phyloP scores from a whole-genome alignment of 345 rosid species.

The Psidium friedrichsthalianum region DNA sequence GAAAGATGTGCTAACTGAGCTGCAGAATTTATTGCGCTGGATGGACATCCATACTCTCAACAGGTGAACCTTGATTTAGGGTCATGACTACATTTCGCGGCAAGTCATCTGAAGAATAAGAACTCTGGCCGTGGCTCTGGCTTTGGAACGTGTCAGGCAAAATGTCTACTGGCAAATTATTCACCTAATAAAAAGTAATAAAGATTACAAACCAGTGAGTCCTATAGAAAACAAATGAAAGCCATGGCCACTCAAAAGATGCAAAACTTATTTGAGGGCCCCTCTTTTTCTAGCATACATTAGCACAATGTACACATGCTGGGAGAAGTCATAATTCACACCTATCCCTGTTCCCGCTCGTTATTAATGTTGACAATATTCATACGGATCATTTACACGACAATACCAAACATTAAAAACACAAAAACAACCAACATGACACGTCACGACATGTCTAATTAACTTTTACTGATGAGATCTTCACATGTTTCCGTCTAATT shows the following conservation, averaged over 20 bases:
- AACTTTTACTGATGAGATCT: accelerated
- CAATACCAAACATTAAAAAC: neutral
- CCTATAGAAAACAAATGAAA: neutral
- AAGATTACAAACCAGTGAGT: neutral
- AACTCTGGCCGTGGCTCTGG: conserved; percentile 60
- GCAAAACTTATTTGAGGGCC: neutral
- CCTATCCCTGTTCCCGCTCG: accelerated
- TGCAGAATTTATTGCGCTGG: conserved; percentile 58
- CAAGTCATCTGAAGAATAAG: conserved; percentile 63
- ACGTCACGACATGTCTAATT: neutral
- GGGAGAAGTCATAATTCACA: accelerated
- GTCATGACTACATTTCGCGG: conserved; percentile 54
- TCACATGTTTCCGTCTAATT: neutral
- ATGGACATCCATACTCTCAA: conserved; percentile 88
- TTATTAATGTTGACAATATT: neutral
- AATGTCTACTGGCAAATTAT: conserved; percentile 52
- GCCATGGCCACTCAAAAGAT: neutral
- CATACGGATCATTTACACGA: neutral
- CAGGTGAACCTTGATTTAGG: conserved; percentile 60
- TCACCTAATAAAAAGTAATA: conserved; percentile 30
- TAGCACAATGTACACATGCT: neutral
- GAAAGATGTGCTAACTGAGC: conserved; percentile 31
- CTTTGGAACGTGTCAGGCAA: conserved; percentile 46
- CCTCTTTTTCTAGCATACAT: neutral
- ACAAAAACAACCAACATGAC: neutral